Conservation (phyloP, 768 basidiomycete species). For the Mycena maculata region DNA sequence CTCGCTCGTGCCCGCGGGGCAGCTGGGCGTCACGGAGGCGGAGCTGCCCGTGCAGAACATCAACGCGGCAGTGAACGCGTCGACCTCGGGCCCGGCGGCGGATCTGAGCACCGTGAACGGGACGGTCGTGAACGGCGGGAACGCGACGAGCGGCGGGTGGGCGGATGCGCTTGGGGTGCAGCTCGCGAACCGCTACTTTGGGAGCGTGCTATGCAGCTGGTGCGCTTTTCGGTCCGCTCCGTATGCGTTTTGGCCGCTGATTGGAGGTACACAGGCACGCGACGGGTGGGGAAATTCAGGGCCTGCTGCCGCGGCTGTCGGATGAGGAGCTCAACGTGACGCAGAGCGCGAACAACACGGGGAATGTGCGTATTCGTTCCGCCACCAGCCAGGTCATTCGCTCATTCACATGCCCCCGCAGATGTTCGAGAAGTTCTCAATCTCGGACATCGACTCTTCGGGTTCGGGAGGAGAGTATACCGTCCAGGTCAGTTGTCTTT, state of each 20-base stretch:
- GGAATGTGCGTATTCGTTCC: constrained; percentile 66
- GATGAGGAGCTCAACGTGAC: constrained; percentile 77
- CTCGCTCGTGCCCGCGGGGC: constrained; percentile 78
- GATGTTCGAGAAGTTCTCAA: constrained; percentile 94
- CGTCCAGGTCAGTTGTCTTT: constrained; percentile 66
- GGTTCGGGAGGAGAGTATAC: constrained; percentile 90
- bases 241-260: constrained; percentile 48
- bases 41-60: constrained; percentile 78
- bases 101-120: constrained; percentile 59
- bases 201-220: constrained; percentile 92
- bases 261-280: constrained; percentile 65
- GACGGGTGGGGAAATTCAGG: constrained; percentile 87
- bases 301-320: constrained; percentile 75
- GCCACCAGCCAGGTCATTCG: neutral
- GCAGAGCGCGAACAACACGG: constrained; percentile 71
- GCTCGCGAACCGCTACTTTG: constrained; percentile 87
- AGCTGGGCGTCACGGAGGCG: constrained; percentile 79
- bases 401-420: constrained; percentile 40
- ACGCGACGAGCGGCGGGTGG: constrained; percentile 75
- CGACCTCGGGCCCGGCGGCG: constrained; percentile 62
- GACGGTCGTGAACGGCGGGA: constrained; percentile 77
- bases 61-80: constrained; percentile 57
- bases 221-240: no score
- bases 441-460: constrained; percentile 79
- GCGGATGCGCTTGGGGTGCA: constrained; percentile 69